Conservation (phyloP, 257 asterid genomes). For the Oldenlandia corymbosa region DNA sequence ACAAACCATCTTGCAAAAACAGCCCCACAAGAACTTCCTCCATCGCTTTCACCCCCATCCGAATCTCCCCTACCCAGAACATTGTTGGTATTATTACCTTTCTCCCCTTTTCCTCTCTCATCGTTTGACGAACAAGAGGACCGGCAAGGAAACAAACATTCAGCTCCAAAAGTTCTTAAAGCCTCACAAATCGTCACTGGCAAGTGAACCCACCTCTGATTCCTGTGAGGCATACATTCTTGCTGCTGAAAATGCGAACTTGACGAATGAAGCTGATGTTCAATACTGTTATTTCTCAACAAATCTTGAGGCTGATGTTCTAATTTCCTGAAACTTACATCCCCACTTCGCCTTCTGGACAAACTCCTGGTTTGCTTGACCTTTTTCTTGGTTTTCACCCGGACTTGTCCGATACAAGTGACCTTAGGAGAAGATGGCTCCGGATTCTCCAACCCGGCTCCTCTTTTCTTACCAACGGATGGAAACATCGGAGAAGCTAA, state of each 20-base stretch:
- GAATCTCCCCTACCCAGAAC: constrained; percentile 5
- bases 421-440: constrained; percentile 98
- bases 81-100: constrained; percentile 23
- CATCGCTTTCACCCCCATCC: constrained; percentile 19
- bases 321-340: constrained; percentile 49
- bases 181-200: constrained; percentile 89
- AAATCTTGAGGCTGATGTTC: constrained; percentile 28
- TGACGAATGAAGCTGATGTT: constrained; percentile 20
- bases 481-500: constrained; percentile 72
- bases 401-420: constrained; percentile 91
- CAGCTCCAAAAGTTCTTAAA: constrained; percentile 57
- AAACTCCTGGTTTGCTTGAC: constrained; percentile 56
- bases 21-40: constrained; percentile 54
- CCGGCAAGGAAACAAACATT: constrained; percentile 72
- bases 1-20: constrained; percentile 78
- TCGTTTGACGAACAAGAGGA: constrained; percentile 53
- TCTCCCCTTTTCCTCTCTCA: constrained; percentile 37
- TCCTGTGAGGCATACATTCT: constrained; percentile 54
- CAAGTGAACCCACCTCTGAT: constrained; percentile 87
- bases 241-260: constrained; percentile 43
- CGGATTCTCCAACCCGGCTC: constrained; percentile 65
- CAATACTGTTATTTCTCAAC: constrained; percentile 13
- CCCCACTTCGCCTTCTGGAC: constrained; percentile 57
- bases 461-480: constrained; percentile 46
- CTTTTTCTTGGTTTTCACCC: constrained; percentile 85